A percentile compares a stretch with the other conserved stretches of the same genome.
These are phyloP conservation scores for Colletotrichum tropicale DNA, from an alignment of 2,329 filamentous ascomycete genomes.

Conservation along the genomic window DNA sequence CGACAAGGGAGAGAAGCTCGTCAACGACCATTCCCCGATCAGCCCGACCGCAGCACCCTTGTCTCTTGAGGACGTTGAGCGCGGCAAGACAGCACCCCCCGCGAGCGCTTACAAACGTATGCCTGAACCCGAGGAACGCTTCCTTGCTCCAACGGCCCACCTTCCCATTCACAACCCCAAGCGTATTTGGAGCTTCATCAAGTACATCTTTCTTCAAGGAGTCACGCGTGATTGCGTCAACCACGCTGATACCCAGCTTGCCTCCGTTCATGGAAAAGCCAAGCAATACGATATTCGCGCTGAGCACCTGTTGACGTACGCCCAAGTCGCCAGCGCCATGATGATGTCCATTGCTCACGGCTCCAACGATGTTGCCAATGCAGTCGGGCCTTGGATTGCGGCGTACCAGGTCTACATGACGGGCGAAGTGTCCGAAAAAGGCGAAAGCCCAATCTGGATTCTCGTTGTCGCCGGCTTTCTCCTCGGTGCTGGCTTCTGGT, in stretches of 20 bases:
- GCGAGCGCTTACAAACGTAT: conserved; percentile 39
- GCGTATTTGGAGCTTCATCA: conserved; percentile 22
- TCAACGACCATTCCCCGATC: background rate
- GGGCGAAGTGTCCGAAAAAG: conserved; percentile 31
- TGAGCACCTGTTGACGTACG: conserved; percentile 52
- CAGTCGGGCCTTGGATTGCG: conserved; percentile 42
- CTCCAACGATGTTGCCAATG: conserved; percentile 47
- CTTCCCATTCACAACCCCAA: conserved; percentile 21
- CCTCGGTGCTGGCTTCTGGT: conserved; percentile 43
- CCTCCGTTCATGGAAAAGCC: conserved; percentile 31
- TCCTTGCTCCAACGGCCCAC: conserved; percentile 16
- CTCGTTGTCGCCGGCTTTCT: conserved; percentile 38
- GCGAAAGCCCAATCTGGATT: conserved; percentile 42
- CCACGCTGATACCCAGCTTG: conserved; percentile 30
- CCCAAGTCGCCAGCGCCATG: conserved; percentile 42
- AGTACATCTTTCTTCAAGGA: conserved; percentile 26
- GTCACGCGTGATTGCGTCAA: conserved; percentile 25
- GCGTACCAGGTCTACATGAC: conserved; percentile 38
- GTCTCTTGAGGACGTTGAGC: conserved; percentile 32
- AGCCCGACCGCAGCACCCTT: background rate
- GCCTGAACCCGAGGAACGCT: conserved; percentile 37
- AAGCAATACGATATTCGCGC: conserved; percentile 48
- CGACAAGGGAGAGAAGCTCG: conserved; percentile 11
- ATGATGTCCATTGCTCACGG: conserved; percentile 48
- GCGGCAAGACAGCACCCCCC: conserved; percentile 28